A percentile compares a stretch with the other conserved stretches of the same genome.
These are phyloP conservation scores for Hymenochaete sp. DNA, from an alignment of 1,284 basidiomycete species.

Conservation along the genomic window DNA sequence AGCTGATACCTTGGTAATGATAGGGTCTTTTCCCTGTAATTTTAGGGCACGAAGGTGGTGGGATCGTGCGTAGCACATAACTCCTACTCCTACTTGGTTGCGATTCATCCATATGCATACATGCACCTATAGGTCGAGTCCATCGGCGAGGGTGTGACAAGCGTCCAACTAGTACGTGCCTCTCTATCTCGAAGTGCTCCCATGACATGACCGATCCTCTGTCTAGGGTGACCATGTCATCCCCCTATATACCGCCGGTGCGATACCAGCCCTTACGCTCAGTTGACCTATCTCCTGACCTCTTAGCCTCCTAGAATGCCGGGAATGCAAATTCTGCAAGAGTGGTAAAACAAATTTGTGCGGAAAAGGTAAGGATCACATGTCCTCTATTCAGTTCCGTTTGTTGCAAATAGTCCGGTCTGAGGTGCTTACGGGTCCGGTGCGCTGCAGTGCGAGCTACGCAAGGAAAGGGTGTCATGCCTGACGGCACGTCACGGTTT, in stretches of 20 bases:
- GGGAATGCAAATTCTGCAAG: slow-evolving; percentile 97
- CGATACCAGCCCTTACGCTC: slow-evolving; percentile 18
- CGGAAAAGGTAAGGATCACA: slow-evolving; percentile 53
- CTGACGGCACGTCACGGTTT: slow-evolving; percentile 89
- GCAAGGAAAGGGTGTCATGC: slow-evolving; percentile 96
- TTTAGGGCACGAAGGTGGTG: slow-evolving; percentile 87
- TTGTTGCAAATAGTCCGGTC: not conserved
- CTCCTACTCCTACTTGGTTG: slow-evolving; percentile 23
- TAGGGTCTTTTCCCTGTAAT: slow-evolving; percentile 92
- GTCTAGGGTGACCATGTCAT: slow-evolving; percentile 84
- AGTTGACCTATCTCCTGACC: slow-evolving; percentile 11
- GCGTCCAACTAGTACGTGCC: slow-evolving; percentile 56
- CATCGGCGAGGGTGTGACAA: slow-evolving; percentile 87
- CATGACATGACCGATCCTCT: slow-evolving; percentile 3
- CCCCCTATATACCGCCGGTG: slow-evolving; percentile 86
- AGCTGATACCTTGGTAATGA: slow-evolving; percentile 1
- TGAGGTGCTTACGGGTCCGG: not conserved
- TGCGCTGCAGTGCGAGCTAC: slow-evolving; percentile 70
- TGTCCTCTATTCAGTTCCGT: not conserved
- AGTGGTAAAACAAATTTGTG: slow-evolving; percentile 98
- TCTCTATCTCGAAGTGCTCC: slow-evolving; percentile 11
- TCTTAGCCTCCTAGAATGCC: slow-evolving; percentile 63
- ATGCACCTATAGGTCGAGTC: slow-evolving; percentile 69
- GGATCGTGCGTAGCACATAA: slow-evolving; percentile 46
- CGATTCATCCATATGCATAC: slow-evolving; percentile 17